Evolutionary conservation across 306 rosid species (phyloP).

Genomic region (Leucaena leucocephala): DNA sequence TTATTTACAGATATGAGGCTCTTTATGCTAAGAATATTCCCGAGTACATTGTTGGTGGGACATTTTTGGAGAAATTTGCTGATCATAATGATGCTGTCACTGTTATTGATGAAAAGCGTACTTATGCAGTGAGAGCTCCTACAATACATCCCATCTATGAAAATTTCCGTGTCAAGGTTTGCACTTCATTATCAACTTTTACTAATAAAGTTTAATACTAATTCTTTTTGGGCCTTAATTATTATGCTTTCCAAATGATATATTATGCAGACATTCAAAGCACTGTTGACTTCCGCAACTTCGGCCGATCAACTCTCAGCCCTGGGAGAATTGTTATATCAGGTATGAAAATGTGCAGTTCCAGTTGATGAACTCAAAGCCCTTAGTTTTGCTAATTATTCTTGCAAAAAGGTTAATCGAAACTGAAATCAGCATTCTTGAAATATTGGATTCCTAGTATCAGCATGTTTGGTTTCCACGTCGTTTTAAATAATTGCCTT

Average conservation of each 20-base stretch:
- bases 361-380: conserved; percentile 24
- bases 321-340: conserved; percentile 92
- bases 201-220: background rate
- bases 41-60: conserved; percentile 56
- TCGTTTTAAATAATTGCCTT: no score
- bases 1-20: conserved; percentile 63
- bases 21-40: conserved; percentile 69
- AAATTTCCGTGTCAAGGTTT: conserved; percentile 92
- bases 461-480: no score
- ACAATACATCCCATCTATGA: conserved; percentile 83
- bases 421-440: conserved; percentile 26
- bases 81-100: conserved; percentile 86
- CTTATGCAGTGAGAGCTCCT: conserved; percentile 66
- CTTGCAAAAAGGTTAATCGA: background rate
- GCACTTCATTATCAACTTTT: conserved; percentile 19
- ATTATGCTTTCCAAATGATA: conserved; percentile 16
- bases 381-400: background rate
- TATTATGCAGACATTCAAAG: conserved; percentile 73
- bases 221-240: background rate
- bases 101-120: conserved; percentile 65
- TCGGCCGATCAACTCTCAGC: conserved; percentile 79
- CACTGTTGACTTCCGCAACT: conserved; percentile 74
- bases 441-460: background rate
- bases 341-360: conserved; percentile 53
- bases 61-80: conserved; percentile 56